Conservation (phyloP, 768 basidiomycete species). For the Mycena maculata region DNA sequence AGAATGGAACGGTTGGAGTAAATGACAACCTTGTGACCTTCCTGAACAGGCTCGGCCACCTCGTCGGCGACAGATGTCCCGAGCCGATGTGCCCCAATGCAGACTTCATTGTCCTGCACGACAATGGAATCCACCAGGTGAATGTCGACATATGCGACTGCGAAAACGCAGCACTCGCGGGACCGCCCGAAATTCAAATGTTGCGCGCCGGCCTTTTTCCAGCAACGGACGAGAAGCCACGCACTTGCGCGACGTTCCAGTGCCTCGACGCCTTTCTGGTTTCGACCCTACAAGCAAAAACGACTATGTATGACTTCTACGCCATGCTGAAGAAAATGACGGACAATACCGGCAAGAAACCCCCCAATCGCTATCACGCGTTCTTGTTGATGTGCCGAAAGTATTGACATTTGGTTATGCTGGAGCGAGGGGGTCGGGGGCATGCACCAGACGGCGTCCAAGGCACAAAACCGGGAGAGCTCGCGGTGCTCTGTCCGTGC, state of each 20-base stretch:
- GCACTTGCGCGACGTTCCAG: neutral
- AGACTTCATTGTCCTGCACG: conserved; percentile 41
- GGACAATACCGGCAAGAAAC: conserved; percentile 1
- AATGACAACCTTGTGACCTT: no score
- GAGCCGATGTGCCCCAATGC: conserved; percentile 52
- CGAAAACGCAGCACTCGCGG: conserved; percentile 29
- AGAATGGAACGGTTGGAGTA: neutral
- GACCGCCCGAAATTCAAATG: no score
- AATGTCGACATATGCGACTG: no score
- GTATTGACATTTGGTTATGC: conserved; percentile 41
- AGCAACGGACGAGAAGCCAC: neutral
- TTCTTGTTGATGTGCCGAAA: conserved; percentile 27
- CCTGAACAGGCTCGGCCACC: no score
- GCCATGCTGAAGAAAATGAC: neutral
- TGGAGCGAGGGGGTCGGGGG: conserved; percentile 41
- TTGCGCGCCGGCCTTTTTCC: conserved; percentile 26
- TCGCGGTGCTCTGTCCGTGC: conserved; percentile 46
- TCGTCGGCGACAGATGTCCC: no score
- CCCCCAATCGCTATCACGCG: conserved; percentile 23
- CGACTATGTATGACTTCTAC: conserved; percentile 20
- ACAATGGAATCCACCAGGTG: no score
- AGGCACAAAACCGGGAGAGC: conserved; percentile 41
- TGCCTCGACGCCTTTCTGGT: neutral
- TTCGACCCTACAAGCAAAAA: neutral
- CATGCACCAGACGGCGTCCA: conserved; percentile 36